Evolutionary conservation across 164 flowering plant genomes (phyloP).

Genomic region (Protea cynaroides): DNA sequence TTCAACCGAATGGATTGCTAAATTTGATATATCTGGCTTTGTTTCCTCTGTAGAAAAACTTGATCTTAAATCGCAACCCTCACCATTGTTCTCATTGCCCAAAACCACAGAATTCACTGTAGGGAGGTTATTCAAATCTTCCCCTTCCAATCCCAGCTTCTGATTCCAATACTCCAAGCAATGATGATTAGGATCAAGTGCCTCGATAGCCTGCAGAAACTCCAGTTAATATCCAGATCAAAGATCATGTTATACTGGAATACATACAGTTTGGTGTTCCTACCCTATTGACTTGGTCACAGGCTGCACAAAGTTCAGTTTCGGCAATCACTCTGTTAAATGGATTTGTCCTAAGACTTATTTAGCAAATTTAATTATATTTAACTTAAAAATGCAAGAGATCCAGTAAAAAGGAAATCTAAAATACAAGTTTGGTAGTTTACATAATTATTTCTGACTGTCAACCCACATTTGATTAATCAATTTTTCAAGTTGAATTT

Average conservation of each 20-base stretch:
- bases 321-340: no score
- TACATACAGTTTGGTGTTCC: background rate
- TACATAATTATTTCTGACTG: no score
- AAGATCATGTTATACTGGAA: background rate
- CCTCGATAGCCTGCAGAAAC: conserved; percentile 56
- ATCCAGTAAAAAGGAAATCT: no score
- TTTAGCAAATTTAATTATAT: no score
- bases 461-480: no score
- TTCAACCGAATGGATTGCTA: conserved; percentile 16
- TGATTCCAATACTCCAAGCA: conserved; percentile 67
- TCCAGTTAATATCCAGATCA: conserved; percentile 3
- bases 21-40: conserved; percentile 2
- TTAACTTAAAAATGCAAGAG: no score
- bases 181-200: conserved; percentile 58
- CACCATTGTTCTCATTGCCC: conserved; percentile 2
- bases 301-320: background rate
- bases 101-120: background rate
- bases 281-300: background rate
- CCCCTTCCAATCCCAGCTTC: conserved; percentile 7
- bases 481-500: no score
- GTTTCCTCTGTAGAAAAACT: conserved; percentile 15
- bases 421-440: no score
- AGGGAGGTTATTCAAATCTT: conserved; percentile 4
- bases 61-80: conserved; percentile 7
- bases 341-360: no score